Evolutionary conservation across 306 rosid species (phyloP).

Genomic region (Crataegus laevigata): DNA sequence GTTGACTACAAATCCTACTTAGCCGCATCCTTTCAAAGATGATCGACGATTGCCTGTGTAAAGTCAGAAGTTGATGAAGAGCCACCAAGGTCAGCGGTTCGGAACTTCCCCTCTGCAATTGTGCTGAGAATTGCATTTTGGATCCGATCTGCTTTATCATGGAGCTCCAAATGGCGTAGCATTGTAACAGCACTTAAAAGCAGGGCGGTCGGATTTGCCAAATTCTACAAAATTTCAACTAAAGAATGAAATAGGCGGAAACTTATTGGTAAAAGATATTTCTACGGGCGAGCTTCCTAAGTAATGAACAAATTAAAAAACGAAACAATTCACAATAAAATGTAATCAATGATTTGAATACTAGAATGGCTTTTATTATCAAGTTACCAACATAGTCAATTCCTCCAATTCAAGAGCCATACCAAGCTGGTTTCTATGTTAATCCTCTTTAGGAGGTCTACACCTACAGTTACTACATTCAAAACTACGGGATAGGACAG

Average conservation of each 20-base stretch:
- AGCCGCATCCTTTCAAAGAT: constrained; percentile 42
- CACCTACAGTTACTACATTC: background rate
- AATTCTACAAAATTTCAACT: constrained; percentile 44
- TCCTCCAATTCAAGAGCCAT: background rate
- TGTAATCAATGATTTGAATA: background rate
- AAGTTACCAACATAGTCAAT: background rate
- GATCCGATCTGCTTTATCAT: constrained; percentile 70
- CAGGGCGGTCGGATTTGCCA: constrained; percentile 98
- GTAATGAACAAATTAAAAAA: background rate
- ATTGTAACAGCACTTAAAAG: constrained; percentile 76
- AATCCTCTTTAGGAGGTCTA: background rate
- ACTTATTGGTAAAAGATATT: background rate
- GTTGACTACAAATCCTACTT: constrained; percentile 11
- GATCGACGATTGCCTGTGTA: constrained; percentile 68
- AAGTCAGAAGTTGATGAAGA: constrained; percentile 66
- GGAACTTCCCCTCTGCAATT: constrained; percentile 81
- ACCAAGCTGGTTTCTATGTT: background rate
- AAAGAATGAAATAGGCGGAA: constrained; percentile 16
- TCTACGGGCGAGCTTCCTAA: background rate
- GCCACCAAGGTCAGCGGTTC: constrained; percentile 97
- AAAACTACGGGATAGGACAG: background rate
- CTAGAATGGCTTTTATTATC: background rate
- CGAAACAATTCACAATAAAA: background rate
- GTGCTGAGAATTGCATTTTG: constrained; percentile 78
- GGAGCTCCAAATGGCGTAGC: constrained; percentile 78